phyloP scores from a whole-genome alignment of 2,329 filamentous ascomycete genomes.

The Emergomyces pasteurianus region DNA sequence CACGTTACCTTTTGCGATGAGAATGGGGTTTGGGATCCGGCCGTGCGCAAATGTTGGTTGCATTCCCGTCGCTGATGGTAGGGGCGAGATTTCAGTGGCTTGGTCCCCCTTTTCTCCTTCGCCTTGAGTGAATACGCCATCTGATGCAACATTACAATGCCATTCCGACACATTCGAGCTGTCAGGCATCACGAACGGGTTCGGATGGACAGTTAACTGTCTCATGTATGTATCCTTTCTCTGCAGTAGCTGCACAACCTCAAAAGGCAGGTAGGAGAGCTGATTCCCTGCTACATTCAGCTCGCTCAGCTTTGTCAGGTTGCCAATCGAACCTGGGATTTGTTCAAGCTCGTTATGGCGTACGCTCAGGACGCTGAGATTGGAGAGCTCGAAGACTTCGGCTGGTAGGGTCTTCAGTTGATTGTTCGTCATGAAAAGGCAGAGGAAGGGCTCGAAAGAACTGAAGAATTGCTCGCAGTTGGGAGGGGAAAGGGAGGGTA shows the following conservation, averaged over 20 bases:
- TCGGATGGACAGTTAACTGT: conserved; percentile 28
- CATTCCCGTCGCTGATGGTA: not conserved
- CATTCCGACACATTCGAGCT: conserved; percentile 19
- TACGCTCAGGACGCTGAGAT: conserved; percentile 33
- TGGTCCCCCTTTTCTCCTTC: not conserved
- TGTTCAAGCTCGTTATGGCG: conserved; percentile 34
- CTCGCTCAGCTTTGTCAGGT: conserved; percentile 30
- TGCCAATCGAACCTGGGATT: conserved; percentile 30
- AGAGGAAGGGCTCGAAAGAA: conserved; percentile 31
- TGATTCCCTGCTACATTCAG: conserved; percentile 36
- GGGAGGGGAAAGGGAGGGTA: not conserved
- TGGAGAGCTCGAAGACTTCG: conserved; percentile 31
- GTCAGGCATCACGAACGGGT: conserved; percentile 22
- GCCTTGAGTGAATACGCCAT: conserved; percentile 2
- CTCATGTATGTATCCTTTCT: conserved; percentile 27
- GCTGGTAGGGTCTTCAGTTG: conserved; percentile 23
- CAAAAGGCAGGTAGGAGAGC: conserved; percentile 33
- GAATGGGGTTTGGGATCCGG: not conserved
- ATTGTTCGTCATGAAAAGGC: conserved; percentile 34
- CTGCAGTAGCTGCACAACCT: conserved; percentile 27
- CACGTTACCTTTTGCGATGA: conserved; percentile 20
- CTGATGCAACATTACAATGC: conserved; percentile 14
- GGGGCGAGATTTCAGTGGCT: not conserved
- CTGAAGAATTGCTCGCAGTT: conserved; percentile 26
- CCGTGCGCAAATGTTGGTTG: not conserved